phyloP scores from a whole-genome alignment of 73 alveolate genomes.

The Halteria grandinella region DNA sequence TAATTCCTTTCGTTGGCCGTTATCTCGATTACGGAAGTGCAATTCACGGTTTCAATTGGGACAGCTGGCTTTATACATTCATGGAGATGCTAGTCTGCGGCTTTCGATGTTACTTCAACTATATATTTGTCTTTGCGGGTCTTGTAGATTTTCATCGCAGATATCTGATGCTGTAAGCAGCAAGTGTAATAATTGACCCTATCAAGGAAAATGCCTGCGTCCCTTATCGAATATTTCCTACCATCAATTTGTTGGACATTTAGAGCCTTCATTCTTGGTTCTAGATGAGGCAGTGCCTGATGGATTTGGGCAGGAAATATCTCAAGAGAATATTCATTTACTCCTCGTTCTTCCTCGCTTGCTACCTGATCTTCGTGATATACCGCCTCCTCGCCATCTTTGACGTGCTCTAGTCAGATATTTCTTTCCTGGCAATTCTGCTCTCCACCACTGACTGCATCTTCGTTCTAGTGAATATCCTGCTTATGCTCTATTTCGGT shows the following conservation, averaged over 20 bases:
- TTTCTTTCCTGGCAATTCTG: not conserved
- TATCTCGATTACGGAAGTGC: constrained; percentile 1
- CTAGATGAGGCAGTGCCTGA: constrained; percentile 8
- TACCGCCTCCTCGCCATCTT: constrained; percentile 5
- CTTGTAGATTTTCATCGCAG: constrained; percentile 35
- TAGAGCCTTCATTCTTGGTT: constrained; percentile 27
- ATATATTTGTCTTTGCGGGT: constrained; percentile 28
- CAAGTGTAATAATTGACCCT: constrained; percentile 31
- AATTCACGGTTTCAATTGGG: not conserved
- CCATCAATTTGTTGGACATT: constrained; percentile 10
- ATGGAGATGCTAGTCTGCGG: not conserved
- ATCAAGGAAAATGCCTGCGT: not conserved
- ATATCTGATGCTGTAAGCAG: not conserved
- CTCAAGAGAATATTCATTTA: constrained; percentile 34
- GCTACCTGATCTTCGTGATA: constrained; percentile 8
- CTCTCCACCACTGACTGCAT: not conserved
- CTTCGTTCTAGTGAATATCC: constrained; percentile 10
- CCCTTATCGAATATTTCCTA: constrained; percentile 28
- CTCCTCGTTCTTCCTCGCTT: constrained; percentile 32
- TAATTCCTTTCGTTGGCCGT: constrained; percentile 1
- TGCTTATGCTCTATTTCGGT: constrained; percentile 26
- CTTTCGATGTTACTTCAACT: constrained; percentile 1
- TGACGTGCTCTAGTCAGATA: not conserved
- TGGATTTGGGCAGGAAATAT: constrained; percentile 49
- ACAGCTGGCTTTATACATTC: not conserved